Evolutionary conservation across 345 rosid genomes (phyloP), one percentile per base, ranked within the genome.

Genomic region (Iberis pinnata): DNA sequence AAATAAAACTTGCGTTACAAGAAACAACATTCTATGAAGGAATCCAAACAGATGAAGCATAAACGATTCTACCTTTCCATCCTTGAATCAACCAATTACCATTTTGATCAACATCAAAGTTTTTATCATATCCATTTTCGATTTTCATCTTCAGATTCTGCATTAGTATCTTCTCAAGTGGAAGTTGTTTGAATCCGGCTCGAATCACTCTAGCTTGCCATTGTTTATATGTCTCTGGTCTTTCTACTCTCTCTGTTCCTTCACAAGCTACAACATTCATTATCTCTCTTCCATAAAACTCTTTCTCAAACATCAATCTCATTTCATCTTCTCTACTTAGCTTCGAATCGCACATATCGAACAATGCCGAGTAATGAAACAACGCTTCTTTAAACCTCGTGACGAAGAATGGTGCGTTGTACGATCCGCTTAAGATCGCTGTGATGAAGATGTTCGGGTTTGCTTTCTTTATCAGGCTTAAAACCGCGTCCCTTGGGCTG

Each of bases 161-260:
- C 75, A 73, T 66, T 17, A 82, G 61, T 26, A 10, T 44, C 55
- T 63, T 68, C 42, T 77, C 80, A 26, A 80, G 32, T 2, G 84
- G 80, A 24, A 78, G 73, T 49, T 73, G 77, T 73, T 38, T 82
- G 66, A 88, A 84, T 53, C 96, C 94, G 0, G 88, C 89, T 60
- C 86, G 64, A 37, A 35, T 58, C 33, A 46, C 67, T 44, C 96
- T 67, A 2, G 40, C 63, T 49, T 78, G 86, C 96, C 96, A 88
- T 32, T 73, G 94, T 74, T 84, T 88, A 68, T 81, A 84, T 1
- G 80, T 77, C 79, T 88, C 96, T 0, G 96, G 88, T 70, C 96
- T 78, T 73, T 80, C 94, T 1, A 80, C 73, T 70, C 96, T 80
- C 66, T 79, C 95, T 8, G 45, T 25, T 5, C 88, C 95, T 70